Evolutionary conservation across 106 monocot genomes (phyloP).

Genomic region (Hemerocallis citrina): DNA sequence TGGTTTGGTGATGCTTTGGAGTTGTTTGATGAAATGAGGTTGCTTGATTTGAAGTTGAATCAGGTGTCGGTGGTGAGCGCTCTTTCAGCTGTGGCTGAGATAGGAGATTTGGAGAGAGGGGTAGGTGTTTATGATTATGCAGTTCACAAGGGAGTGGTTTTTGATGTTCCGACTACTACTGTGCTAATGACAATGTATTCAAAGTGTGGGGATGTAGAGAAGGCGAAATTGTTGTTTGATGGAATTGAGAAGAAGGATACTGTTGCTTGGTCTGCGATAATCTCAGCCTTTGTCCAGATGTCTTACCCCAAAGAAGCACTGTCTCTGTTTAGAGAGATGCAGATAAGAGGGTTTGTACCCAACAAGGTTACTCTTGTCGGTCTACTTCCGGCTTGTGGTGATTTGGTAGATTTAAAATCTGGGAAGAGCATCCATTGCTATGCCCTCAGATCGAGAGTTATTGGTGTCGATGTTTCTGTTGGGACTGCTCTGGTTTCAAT

Average conservation of each 20-base stretch:
- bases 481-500: conserved; percentile 63
- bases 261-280: conserved; percentile 79
- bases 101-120: conserved; percentile 39
- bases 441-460: conserved; percentile 28
- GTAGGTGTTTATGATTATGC: conserved; percentile 40
- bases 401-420: conserved; percentile 25
- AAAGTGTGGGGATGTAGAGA: conserved; percentile 38
- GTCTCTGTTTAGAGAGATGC: conserved; percentile 52
- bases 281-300: conserved; percentile 48
- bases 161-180: conserved; percentile 32
- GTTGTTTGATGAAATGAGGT: conserved; percentile 41
- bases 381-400: conserved; percentile 60
- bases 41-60: conserved; percentile 20
- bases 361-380: conserved; percentile 41
- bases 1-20: conserved; percentile 37
- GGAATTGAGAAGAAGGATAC: conserved; percentile 42
- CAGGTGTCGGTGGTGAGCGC: conserved; percentile 51
- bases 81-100: conserved; percentile 56
- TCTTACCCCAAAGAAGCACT: conserved; percentile 30
- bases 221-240: conserved; percentile 43
- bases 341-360: conserved; percentile 20
- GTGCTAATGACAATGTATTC: conserved; percentile 61
- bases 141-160: conserved; percentile 17
- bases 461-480: conserved; percentile 17
- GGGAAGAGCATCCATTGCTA: conserved; percentile 58